phyloP scores from a whole-genome alignment of 1,284 basidiomycete genomes.

The Marasmius oreades region DNA sequence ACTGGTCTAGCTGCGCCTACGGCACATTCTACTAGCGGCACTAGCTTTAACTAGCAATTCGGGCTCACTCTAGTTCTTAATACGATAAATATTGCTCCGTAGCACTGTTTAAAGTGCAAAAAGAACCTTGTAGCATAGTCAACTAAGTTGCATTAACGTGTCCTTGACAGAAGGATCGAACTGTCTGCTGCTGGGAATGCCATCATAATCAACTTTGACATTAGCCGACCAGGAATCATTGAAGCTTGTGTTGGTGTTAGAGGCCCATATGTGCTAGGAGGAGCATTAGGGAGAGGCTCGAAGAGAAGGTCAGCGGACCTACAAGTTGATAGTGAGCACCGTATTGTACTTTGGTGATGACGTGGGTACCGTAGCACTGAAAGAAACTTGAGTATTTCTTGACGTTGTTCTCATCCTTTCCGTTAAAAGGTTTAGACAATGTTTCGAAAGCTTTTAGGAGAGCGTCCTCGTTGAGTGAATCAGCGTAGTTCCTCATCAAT shows the following conservation, averaged over 20 bases:
- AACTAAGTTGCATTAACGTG: too few relatives aligned
- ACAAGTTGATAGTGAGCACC: slow-evolving; percentile 1
- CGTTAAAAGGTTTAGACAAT: background rate
- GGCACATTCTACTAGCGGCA: too few relatives aligned
- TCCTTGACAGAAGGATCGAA: slow-evolving; percentile 11
- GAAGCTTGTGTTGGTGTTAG: background rate
- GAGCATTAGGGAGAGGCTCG: too few relatives aligned
- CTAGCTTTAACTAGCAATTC: too few relatives aligned
- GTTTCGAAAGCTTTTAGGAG: background rate
- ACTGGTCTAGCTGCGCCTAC: too few relatives aligned
- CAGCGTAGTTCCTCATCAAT: slow-evolving; percentile 1
- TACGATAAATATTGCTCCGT: too few relatives aligned
- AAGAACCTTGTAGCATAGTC: too few relatives aligned
- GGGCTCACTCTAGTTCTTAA: too few relatives aligned
- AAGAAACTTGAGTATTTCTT: slow-evolving; percentile 2
- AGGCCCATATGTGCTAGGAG: background rate
- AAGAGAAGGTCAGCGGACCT: too few relatives aligned
- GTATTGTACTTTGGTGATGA: background rate
- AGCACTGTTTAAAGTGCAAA: too few relatives aligned
- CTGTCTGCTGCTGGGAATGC: background rate
- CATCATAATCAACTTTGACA: background rate
- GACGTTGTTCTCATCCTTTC: background rate
- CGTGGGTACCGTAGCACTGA: slow-evolving; percentile 1
- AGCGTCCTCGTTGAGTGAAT: background rate
- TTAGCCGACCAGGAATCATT: background rate